These are phyloP conservation scores for Neonothopanus nambi DNA, from an alignment of 1,284 basidiomycete species.

Conservation along the genomic window DNA sequence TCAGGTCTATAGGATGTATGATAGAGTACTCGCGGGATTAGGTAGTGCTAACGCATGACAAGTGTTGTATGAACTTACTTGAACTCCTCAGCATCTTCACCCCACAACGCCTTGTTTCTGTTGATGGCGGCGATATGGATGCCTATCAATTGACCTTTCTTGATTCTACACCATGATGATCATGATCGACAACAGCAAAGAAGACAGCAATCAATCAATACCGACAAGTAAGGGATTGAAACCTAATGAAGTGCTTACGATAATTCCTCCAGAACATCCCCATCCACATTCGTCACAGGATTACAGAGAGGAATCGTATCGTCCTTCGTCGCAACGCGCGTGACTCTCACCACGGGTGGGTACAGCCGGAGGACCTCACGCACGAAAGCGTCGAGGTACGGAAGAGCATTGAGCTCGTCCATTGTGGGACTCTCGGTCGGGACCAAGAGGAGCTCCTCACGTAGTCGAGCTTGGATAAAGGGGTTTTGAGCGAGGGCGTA, in stretches of 20 bases:
- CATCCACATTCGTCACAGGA: slow-evolving; percentile 42
- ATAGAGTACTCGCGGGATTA: no score
- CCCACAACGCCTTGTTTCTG: slow-evolving; percentile 41
- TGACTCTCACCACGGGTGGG: slow-evolving; percentile 53
- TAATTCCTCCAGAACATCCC: slow-evolving; percentile 28
- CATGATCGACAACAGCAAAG: no score
- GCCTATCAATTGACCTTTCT: slow-evolving; percentile 34
- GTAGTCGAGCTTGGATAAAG: slow-evolving; percentile 63
- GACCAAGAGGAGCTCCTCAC: slow-evolving; percentile 60
- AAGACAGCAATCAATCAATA: no score
- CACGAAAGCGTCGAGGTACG: slow-evolving; percentile 67
- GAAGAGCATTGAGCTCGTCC: slow-evolving; percentile 58
- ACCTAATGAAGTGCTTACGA: no score
- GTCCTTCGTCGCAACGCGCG: slow-evolving; percentile 52
- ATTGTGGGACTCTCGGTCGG: slow-evolving; percentile 54
- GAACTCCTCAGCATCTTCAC: slow-evolving; percentile 43
- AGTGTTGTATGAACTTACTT: no score
- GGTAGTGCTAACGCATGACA: no score
- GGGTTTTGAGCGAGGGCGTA: slow-evolving; percentile 59
- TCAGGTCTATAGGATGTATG: slow-evolving; percentile 39
- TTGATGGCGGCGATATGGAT: slow-evolving; percentile 42
- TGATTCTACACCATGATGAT: no score
- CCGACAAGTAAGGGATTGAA: no score
- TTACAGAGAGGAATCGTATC: slow-evolving; percentile 56
- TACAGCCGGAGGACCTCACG: slow-evolving; percentile 71